Percentiles rank a stretch among this genome's conserved stretches.
These are phyloP conservation scores for Lepiota brunneoincarnata DNA, from an alignment of 768 basidiomycete genomes.

Conservation along the genomic window DNA sequence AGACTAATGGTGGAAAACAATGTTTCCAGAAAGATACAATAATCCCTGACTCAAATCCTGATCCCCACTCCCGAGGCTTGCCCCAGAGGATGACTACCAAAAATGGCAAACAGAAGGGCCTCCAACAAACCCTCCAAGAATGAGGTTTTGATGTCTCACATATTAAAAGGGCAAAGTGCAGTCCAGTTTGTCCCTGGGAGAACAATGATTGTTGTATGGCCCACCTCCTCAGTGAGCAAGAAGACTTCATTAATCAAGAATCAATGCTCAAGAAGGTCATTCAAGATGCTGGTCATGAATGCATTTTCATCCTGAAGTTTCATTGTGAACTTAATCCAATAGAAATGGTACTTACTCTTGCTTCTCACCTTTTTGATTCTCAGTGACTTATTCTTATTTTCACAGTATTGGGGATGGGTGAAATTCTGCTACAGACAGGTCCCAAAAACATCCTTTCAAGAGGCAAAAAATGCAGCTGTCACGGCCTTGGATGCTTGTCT, in stretches of 20 bases:
- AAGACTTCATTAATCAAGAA: conserved; percentile 32
- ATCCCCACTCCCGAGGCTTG: conserved; percentile 20
- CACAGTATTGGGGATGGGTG: conserved; percentile 34
- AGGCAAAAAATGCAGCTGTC: conserved; percentile 22
- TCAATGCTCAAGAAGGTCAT: conserved; percentile 31
- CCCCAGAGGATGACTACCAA: conserved; percentile 32
- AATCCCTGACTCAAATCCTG: conserved; percentile 35
- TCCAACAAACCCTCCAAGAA: conserved; percentile 33
- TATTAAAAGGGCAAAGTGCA: conserved; percentile 12
- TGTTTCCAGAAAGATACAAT: conserved; percentile 29
- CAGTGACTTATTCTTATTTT: neutral
- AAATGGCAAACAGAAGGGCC: conserved; percentile 31
- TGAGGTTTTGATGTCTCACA: conserved; percentile 32
- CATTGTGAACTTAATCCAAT: conserved; percentile 24
- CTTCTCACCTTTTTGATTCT: conserved; percentile 4
- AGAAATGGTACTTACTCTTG: conserved; percentile 44
- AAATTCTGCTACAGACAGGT: conserved; percentile 33
- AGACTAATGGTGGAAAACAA: conserved; percentile 36
- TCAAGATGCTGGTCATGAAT: conserved; percentile 27
- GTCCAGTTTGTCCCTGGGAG: conserved; percentile 5
- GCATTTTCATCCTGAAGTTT: conserved; percentile 11
- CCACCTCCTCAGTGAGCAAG: conserved; percentile 31
- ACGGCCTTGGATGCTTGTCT: conserved; percentile 31
- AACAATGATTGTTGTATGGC: conserved; percentile 29
- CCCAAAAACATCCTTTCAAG: conserved; percentile 24